These are phyloP conservation scores for Penicillium aurantiogriseum DNA, from an alignment of 2,329 filamentous ascomycete species.

Conservation along the genomic window DNA sequence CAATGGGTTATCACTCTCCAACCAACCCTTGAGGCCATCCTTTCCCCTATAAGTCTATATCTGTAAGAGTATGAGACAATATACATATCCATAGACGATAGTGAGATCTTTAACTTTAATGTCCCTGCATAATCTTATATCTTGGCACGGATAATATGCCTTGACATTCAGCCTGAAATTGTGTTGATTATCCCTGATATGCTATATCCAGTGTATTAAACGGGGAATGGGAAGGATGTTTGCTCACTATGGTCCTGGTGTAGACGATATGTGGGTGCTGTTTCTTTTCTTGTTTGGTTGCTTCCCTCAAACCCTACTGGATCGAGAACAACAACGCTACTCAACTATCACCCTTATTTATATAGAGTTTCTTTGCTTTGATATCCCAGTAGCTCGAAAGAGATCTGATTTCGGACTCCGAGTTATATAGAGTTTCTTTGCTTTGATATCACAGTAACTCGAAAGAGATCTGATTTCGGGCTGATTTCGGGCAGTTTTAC, in stretches of 20 bases:
- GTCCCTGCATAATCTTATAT: slow-evolving; percentile 6
- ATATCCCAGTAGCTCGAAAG: too few species aligned
- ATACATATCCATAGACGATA: background rate
- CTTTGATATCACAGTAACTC: too few species aligned
- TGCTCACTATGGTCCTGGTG: too few species aligned
- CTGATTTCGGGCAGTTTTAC: too few species aligned
- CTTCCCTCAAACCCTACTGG: too few species aligned
- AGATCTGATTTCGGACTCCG: too few species aligned
- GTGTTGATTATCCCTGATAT: background rate
- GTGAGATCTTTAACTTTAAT: slow-evolving; percentile 11
- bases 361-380: too few species aligned
- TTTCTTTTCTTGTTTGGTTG: background rate
- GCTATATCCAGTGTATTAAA: background rate
- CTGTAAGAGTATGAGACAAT: background rate
- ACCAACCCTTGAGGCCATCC: background rate
- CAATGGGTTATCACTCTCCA: background rate
- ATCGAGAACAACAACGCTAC: background rate
- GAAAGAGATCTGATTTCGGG: too few species aligned
- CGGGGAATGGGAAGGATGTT: background rate
- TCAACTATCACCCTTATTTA: background rate
- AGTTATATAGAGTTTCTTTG: too few species aligned
- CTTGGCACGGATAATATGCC: slow-evolving; percentile 1
- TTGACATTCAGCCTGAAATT: background rate
- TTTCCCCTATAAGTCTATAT: background rate
- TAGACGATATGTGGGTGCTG: background rate